Base-by-base conservation (phyloP, 2,329 filamentous ascomycete genomes). In the Fusarium anthophilum region DNA sequence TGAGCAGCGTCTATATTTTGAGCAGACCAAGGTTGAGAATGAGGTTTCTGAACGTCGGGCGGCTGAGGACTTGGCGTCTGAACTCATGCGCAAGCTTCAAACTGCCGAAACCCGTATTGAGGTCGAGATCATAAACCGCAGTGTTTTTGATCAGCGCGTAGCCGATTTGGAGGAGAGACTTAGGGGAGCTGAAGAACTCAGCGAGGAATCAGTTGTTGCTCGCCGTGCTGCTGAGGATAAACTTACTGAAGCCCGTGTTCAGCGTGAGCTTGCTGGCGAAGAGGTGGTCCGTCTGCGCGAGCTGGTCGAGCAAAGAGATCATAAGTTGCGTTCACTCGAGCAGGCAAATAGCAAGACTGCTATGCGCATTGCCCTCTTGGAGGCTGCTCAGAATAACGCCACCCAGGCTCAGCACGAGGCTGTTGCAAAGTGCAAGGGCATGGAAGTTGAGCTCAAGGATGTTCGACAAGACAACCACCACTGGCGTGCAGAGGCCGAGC, bases 151-250 rank as follows among this genome's bases (percentile, higher is more conserved):
- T 66, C 87, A 89, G 80, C 90, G 92, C 59, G 87, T 93, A 28
- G 84, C 88, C 43, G 92, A 93, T 50, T 86, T 95, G 3, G 93
- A 95, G 79, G 91, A 90, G 51, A 91, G 91, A 79, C 85, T 94
- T 51, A 88, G 88, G 67, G 83, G 88, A 15, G 89, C 92, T 41
- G 91, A 94, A 74, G 86, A 87, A 41, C 87, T 88, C 63, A 88
- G 87, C 3, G 92, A 94, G 71, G 83, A 89, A 59, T 92, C 95
- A 76, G 83, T 92, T 67, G 85, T 87, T 50, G 83, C 84, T 54
- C 90, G 93, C 66, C 89, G 92, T 61, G 87, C 90, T 39, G 91
- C 91, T 3, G 93, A 95, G 80, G 93, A 95, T 78, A 89, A 90
- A 69, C 84, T 94, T 20, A 89, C 91, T 10, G 92, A 95, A 79